Conservation (phyloP, 1,284 basidiomycete species). For the Naganishia cerealis region DNA sequence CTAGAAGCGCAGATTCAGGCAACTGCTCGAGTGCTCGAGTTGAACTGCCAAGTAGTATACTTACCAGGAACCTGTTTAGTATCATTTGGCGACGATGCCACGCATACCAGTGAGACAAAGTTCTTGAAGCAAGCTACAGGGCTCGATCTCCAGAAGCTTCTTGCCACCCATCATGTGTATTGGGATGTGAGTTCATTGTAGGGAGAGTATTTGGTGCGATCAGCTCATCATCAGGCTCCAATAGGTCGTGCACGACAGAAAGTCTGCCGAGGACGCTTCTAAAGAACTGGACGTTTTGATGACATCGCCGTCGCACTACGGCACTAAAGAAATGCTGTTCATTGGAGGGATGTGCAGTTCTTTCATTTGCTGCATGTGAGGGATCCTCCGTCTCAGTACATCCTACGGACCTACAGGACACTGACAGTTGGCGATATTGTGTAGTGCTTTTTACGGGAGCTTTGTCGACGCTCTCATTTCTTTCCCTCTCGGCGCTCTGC, state of each 20-base stretch:
- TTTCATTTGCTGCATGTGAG: conserved; percentile 62
- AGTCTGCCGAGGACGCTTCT: conserved; percentile 77
- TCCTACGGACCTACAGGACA: background rate
- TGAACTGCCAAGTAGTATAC: conserved; percentile 80
- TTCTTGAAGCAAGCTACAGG: conserved; percentile 74
- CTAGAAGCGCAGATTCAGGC: conserved; percentile 82
- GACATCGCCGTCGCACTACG: conserved; percentile 64
- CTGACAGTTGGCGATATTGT: conserved; percentile 34
- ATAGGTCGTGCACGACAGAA: conserved; percentile 81
- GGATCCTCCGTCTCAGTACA: background rate
- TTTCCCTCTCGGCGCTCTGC: conserved; percentile 75
- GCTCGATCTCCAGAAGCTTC: conserved; percentile 74
- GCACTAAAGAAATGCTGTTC: conserved; percentile 66
- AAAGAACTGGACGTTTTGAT: conserved; percentile 73
- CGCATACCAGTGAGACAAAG: conserved; percentile 82
- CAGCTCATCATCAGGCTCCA: background rate
- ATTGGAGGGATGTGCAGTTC: conserved; percentile 80
- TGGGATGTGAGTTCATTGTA: conserved; percentile 64
- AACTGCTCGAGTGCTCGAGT: conserved; percentile 79
- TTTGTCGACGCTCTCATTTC: conserved; percentile 76
- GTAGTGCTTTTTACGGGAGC: conserved; percentile 69
- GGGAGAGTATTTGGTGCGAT: background rate
- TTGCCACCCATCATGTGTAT: conserved; percentile 73
- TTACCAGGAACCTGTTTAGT: conserved; percentile 79
- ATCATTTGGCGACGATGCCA: conserved; percentile 77